Evolutionary conservation across 2,329 filamentous ascomycete genomes (phyloP).

Genomic region (Pseudogymnoascus sp.): DNA sequence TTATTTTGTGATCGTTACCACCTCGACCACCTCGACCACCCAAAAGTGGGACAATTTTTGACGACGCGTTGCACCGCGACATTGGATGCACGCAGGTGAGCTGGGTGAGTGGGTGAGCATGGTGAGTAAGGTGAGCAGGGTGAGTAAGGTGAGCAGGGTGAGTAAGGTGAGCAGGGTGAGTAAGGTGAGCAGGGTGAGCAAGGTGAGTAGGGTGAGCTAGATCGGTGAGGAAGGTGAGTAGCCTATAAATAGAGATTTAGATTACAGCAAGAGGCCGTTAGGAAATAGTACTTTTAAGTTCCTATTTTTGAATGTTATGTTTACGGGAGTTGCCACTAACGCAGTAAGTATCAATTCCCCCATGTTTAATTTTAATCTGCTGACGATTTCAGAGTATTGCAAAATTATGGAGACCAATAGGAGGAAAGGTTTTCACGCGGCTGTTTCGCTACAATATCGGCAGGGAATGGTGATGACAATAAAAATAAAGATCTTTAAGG

Average conservation of each 20-base stretch:
- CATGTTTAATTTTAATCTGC: background rate
- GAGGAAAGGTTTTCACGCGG: background rate
- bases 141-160: too few relatives aligned
- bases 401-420: background rate
- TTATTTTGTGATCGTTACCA: too few relatives aligned
- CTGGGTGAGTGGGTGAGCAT: too few relatives aligned
- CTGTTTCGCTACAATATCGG: background rate
- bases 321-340: conserved; percentile 37
- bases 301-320: conserved; percentile 42
- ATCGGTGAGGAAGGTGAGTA: too few relatives aligned
- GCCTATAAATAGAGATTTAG: conserved; percentile 36
- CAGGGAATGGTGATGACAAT: background rate
- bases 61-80: too few relatives aligned
- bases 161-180: too few relatives aligned
- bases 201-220: too few relatives aligned
- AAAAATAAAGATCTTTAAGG: background rate
- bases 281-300: conserved; percentile 36
- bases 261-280: conserved; percentile 33
- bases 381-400: background rate
- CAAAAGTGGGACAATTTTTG: too few relatives aligned
- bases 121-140: too few relatives aligned
- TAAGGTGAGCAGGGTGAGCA: too few relatives aligned
- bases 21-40: too few relatives aligned
- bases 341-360: conserved; percentile 28
- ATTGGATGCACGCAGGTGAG: too few relatives aligned